A percentile compares a stretch with the other conserved stretches of the same genome.
These are phyloP conservation scores for Arabidopsis suecica DNA, from an alignment of 345 rosid species.

Conservation along the genomic window DNA sequence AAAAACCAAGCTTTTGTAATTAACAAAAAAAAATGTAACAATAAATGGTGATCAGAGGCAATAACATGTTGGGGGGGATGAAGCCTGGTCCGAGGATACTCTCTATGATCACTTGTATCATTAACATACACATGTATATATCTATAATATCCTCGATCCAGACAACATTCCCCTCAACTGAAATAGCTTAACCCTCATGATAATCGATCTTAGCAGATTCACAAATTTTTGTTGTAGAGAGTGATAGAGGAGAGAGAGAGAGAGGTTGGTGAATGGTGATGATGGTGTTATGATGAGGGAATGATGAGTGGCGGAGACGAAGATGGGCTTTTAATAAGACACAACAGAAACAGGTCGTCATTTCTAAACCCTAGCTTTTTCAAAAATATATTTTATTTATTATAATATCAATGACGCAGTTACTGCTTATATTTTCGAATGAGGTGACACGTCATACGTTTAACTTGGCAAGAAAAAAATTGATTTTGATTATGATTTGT, in stretches of 20 bases:
- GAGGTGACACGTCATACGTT: conserved; percentile 29
- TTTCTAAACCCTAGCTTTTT: conserved; percentile 48
- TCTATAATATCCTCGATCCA: conserved; percentile 56
- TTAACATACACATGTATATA: conserved; percentile 2
- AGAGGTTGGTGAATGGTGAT: conserved; percentile 40
- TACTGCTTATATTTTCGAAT: conserved; percentile 29
- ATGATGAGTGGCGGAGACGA: conserved; percentile 48
- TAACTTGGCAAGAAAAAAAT: background rate
- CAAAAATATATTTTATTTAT: background rate
- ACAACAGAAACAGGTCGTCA: conserved; percentile 30
- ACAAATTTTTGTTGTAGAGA: conserved; percentile 39
- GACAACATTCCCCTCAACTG: conserved; percentile 69
- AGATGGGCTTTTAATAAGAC: conserved; percentile 46
- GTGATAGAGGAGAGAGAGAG: conserved; percentile 38
- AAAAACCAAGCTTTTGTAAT: too few species aligned
- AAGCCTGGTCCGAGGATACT: conserved; percentile 87
- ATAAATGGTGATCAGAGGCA: conserved; percentile 27
- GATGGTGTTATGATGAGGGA: conserved; percentile 52
- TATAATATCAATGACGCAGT: conserved; percentile 1
- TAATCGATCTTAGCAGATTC: conserved; percentile 1
- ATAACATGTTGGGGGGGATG: conserved; percentile 70
- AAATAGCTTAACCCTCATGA: conserved; percentile 49
- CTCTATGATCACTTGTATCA: background rate
- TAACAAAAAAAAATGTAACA: conserved; percentile 2
- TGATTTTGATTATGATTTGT: too few species aligned